Conservation (phyloP, 805 yeast genomes). For the Pichia kluyveri region DNA sequence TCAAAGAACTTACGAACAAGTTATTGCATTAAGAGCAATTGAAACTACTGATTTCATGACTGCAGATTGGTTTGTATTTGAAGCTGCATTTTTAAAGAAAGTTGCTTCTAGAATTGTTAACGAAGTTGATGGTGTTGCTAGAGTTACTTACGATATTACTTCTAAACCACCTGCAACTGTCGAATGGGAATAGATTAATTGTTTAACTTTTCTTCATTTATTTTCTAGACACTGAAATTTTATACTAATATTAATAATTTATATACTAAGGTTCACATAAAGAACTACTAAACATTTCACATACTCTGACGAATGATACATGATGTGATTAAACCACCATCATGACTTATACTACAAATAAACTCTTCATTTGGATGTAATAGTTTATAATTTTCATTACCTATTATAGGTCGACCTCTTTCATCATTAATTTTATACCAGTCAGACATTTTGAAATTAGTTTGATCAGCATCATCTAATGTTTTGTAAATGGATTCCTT, state of each 20-base stretch:
- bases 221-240: background rate
- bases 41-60: slow-evolving; percentile 99
- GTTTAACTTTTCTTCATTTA: background rate
- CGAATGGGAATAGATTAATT: slow-evolving; percentile 81
- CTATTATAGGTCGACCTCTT: slow-evolving; percentile 35
- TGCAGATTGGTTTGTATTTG: slow-evolving; percentile 97
- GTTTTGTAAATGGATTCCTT: slow-evolving; percentile 71
- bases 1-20: slow-evolving; percentile 98
- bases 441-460: slow-evolving; percentile 41
- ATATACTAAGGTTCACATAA: background rate
- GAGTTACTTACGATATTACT: slow-evolving; percentile 97
- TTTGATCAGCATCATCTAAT: slow-evolving; percentile 40
- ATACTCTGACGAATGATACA: slow-evolving; percentile 31
- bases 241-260: background rate
- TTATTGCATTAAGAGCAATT: slow-evolving; percentile 96
- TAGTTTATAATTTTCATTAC: slow-evolving; percentile 21
- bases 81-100: slow-evolving; percentile 80
- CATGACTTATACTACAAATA: slow-evolving; percentile 54
- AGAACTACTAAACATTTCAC: background rate
- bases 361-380: slow-evolving; percentile 33
- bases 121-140: slow-evolving; percentile 98
- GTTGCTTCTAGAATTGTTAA: slow-evolving; percentile 95
- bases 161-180: slow-evolving; percentile 99
- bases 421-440: slow-evolving; percentile 44
- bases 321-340: slow-evolving; percentile 49